phyloP scores from a whole-genome alignment of 2,329 filamentous ascomycete species.

The Alternaria hordeiaustralica region DNA sequence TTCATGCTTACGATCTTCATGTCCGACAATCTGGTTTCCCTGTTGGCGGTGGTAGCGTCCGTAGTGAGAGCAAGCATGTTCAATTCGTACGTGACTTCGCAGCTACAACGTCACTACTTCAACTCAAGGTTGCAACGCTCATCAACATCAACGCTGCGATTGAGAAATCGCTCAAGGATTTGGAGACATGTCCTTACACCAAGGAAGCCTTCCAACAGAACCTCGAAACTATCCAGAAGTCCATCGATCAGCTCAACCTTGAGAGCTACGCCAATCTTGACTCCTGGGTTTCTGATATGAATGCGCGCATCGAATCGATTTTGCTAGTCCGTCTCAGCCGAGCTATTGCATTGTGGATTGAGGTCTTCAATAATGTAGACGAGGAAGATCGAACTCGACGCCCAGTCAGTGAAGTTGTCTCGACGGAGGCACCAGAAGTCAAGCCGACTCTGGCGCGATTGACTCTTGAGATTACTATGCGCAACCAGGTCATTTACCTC shows the following conservation, averaged over 20 bases:
- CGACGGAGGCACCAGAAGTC: constrained; percentile 54
- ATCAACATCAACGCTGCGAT: constrained; percentile 79
- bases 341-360: constrained; percentile 86
- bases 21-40: constrained; percentile 68
- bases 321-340: constrained; percentile 82
- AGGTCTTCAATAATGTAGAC: constrained; percentile 70
- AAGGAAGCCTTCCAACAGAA: constrained; percentile 78
- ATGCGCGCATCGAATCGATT: constrained; percentile 80
- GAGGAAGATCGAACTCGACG: constrained; percentile 37
- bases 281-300: constrained; percentile 88
- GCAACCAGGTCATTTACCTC: constrained; percentile 95
- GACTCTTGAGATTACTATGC: constrained; percentile 94
- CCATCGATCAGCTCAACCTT: constrained; percentile 94
- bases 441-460: constrained; percentile 73
- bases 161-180: constrained; percentile 81
- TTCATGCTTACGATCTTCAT: constrained; percentile 93
- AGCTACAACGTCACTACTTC: constrained; percentile 82
- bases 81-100: constrained; percentile 96
- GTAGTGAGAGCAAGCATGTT: constrained; percentile 86
- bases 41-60: constrained; percentile 64
- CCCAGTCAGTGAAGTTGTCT: constrained; percentile 38
- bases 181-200: constrained; percentile 85
- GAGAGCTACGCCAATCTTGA: constrained; percentile 94
- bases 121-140: constrained; percentile 83
- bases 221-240: constrained; percentile 84